phyloP scores from a whole-genome alignment of 2,329 filamentous ascomycete species.

The Fusarium hainanense region DNA sequence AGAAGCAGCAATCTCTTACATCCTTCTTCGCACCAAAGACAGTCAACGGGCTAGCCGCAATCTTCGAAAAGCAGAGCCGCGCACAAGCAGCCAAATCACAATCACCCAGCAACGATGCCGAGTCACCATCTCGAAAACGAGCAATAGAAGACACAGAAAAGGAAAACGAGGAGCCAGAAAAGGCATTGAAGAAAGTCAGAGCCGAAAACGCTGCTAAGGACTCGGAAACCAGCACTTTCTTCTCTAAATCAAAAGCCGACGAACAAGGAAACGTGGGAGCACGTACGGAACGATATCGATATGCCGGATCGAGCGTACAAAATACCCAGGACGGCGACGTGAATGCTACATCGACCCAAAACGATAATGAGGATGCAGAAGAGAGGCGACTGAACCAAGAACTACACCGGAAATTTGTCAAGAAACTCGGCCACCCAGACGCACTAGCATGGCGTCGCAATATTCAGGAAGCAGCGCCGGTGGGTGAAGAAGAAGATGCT shows the following conservation, averaged over 20 bases:
- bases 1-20: slow-evolving; percentile 85
- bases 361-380: slow-evolving; percentile 62
- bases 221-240: slow-evolving; percentile 50
- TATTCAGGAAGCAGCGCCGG: slow-evolving; percentile 63
- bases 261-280: slow-evolving; percentile 43
- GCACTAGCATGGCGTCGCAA: slow-evolving; percentile 76
- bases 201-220: slow-evolving; percentile 54
- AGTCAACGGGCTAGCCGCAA: slow-evolving; percentile 57
- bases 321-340: slow-evolving; percentile 40
- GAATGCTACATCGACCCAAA: slow-evolving; percentile 42
- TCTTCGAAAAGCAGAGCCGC: slow-evolving; percentile 49
- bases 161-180: slow-evolving; percentile 55
- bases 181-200: slow-evolving; percentile 59
- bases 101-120: slow-evolving; percentile 45
- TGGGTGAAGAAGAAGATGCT: slow-evolving; percentile 68
- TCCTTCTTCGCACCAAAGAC: slow-evolving; percentile 82
- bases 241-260: slow-evolving; percentile 41
- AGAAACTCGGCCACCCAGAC: slow-evolving; percentile 88
- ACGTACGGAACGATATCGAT: slow-evolving; percentile 65
- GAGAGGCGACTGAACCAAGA: slow-evolving; percentile 71
- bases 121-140: slow-evolving; percentile 59
- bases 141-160: slow-evolving; percentile 60
- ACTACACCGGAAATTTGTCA: slow-evolving; percentile 86
- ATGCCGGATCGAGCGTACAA: slow-evolving; percentile 58
- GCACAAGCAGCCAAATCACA: slow-evolving; percentile 42